A percentile compares a stretch with the other conserved stretches of the same genome.
phyloP scores from a whole-genome alignment of 768 basidiomycete species.

The Boletellus emodensis region DNA sequence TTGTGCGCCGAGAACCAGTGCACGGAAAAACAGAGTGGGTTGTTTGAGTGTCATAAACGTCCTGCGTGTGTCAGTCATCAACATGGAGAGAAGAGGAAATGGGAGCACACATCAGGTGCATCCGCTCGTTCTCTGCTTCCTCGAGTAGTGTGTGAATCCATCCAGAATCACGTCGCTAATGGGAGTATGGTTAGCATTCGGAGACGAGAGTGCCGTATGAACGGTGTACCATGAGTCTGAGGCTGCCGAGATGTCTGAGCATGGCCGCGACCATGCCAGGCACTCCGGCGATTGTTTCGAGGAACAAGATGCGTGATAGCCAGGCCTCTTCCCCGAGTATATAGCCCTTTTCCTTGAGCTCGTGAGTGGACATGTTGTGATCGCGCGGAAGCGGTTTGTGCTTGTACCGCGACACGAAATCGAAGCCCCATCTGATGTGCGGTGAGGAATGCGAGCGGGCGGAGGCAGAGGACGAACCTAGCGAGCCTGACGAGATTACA shows the following conservation, averaged over 20 bases:
- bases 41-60: slow-evolving; percentile 92
- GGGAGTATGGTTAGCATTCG: slow-evolving; percentile 3
- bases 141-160: slow-evolving; percentile 94
- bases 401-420: slow-evolving; percentile 82
- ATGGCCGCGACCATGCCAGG: slow-evolving; percentile 95
- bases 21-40: slow-evolving; percentile 77
- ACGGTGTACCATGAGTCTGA: slow-evolving; percentile 75
- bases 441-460: slow-evolving; percentile 1
- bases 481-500: slow-evolving; percentile 53
- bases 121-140: slow-evolving; percentile 96
- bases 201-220: slow-evolving; percentile 8
- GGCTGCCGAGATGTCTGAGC: slow-evolving; percentile 80
- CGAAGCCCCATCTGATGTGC: slow-evolving; percentile 59
- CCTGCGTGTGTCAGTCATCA: slow-evolving; percentile 35
- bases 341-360: slow-evolving; percentile 73
- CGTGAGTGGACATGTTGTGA: slow-evolving; percentile 61
- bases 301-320: slow-evolving; percentile 64
- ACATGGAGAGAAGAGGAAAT: slow-evolving; percentile 1
- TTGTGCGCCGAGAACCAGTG: slow-evolving; percentile 83
- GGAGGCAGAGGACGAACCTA: slow-evolving; percentile 33
- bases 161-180: slow-evolving; percentile 50
- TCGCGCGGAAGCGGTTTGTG: slow-evolving; percentile 61
- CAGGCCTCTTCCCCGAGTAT: slow-evolving; percentile 72
- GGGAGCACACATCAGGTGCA: slow-evolving; percentile 75
- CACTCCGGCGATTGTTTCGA: slow-evolving; percentile 91